Conservation (phyloP, 2,329 filamentous ascomycete genomes). For the Alternaria arbusti region DNA sequence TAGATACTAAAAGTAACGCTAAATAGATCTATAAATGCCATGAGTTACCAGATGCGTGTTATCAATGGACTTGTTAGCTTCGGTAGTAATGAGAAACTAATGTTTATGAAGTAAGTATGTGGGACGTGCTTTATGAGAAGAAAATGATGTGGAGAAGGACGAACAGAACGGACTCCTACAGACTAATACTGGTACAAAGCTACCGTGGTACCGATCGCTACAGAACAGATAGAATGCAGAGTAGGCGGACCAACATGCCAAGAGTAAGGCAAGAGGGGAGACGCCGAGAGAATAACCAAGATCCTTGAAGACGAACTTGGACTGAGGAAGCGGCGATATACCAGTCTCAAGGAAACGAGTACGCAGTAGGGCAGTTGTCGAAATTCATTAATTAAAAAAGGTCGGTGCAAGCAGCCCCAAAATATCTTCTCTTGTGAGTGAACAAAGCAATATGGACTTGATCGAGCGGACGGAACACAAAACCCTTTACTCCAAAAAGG, state of each 20-base stretch:
- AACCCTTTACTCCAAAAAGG: conserved; percentile 3
- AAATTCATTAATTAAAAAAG: conserved; percentile 15
- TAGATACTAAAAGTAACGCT: too few species aligned
- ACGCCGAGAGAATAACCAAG: not conserved
- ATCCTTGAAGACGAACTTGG: too few species aligned
- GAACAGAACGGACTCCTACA: conserved; percentile 14
- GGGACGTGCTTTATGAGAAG: too few species aligned
- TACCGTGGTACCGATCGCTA: conserved; percentile 1
- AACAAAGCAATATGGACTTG: not conserved
- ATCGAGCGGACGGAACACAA: not conserved
- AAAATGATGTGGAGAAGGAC: not conserved
- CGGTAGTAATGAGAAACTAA: too few species aligned
- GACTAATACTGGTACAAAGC: conserved; percentile 12
- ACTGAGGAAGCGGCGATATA: too few species aligned
- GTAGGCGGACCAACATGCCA: not conserved
- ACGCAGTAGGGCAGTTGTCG: not conserved
- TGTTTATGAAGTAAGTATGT: too few species aligned
- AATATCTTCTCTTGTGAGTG: conserved; percentile 8
- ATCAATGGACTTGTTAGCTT: too few species aligned
- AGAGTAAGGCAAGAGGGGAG: conserved; percentile 6
- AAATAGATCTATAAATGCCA: too few species aligned
- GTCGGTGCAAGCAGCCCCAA: conserved; percentile 3
- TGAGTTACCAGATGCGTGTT: too few species aligned
- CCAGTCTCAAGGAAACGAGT: too few species aligned
- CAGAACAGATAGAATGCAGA: too few species aligned